Evolutionary conservation across 2,329 filamentous ascomycete genomes (phyloP).

Genomic region (Neospermospora avenae): DNA sequence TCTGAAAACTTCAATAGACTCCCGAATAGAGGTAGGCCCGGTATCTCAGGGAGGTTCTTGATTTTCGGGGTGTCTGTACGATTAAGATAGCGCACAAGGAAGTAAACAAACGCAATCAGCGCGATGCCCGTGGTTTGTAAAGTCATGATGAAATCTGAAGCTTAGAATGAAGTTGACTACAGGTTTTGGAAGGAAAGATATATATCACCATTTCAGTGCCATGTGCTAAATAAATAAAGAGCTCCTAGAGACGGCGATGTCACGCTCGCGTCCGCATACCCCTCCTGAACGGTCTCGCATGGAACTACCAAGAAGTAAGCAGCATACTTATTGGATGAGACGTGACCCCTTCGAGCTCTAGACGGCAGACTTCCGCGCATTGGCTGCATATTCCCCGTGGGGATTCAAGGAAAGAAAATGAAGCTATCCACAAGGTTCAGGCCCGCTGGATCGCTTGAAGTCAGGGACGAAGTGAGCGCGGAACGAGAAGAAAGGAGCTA

Average conservation of each 20-base stretch:
- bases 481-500: not conserved
- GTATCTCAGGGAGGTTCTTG: slow-evolving; percentile 58
- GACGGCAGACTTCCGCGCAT: not conserved
- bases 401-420: not conserved
- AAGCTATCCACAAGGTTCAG: not conserved
- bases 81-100: slow-evolving; percentile 37
- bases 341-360: not conserved
- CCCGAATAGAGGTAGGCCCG: slow-evolving; percentile 60
- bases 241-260: not conserved
- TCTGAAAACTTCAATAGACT: slow-evolving; percentile 59
- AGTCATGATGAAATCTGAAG: slow-evolving; percentile 15
- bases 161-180: not conserved
- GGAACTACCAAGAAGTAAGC: not conserved
- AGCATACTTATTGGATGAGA: not conserved
- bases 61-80: slow-evolving; percentile 57
- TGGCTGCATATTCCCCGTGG: not conserved
- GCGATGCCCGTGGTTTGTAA: slow-evolving; percentile 27
- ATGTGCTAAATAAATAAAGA: not conserved
- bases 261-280: not conserved
- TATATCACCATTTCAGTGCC: not conserved
- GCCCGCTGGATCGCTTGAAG: not conserved
- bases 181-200: not conserved
- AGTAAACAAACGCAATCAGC: slow-evolving; percentile 28
- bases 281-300: not conserved
- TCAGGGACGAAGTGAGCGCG: not conserved